Evolutionary conservation across 257 asterid species (phyloP).

Genomic region (Nicotiana obtusifolia): DNA sequence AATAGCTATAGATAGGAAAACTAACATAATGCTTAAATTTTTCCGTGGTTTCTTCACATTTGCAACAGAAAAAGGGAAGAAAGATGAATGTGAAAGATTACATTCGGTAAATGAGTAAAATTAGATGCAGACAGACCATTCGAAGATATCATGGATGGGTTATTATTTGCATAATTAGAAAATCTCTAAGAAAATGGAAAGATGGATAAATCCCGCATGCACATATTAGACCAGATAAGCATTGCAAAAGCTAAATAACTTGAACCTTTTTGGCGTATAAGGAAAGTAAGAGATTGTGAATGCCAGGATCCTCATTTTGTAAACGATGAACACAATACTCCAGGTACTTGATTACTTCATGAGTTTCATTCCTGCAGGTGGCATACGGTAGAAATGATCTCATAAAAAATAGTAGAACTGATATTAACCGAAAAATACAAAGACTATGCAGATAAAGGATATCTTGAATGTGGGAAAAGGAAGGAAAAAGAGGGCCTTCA

Average conservation of each 20-base stretch:
- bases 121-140: neutral
- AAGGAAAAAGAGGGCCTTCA: neutral
- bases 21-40: neutral
- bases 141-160: neutral
- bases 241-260: constrained; percentile 16
- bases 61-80: neutral
- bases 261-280: constrained; percentile 87
- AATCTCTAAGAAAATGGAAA: constrained; percentile 3
- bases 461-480: neutral
- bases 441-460: neutral
- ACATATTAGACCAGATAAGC: constrained; percentile 11
- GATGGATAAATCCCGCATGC: constrained; percentile 9
- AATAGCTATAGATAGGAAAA: neutral
- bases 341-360: constrained; percentile 91
- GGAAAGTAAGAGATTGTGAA: constrained; percentile 86
- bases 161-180: neutral
- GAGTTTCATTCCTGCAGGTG: constrained; percentile 87
- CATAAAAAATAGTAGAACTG: neutral
- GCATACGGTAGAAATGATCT: neutral
- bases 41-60: neutral
- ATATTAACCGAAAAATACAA: neutral
- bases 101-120: neutral
- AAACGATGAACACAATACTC: constrained; percentile 88
- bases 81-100: neutral
- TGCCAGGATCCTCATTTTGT: constrained; percentile 97